Evolutionary conservation across 139 green algal genomes (phyloP).

Genomic region (Haematococcus sp.): DNA sequence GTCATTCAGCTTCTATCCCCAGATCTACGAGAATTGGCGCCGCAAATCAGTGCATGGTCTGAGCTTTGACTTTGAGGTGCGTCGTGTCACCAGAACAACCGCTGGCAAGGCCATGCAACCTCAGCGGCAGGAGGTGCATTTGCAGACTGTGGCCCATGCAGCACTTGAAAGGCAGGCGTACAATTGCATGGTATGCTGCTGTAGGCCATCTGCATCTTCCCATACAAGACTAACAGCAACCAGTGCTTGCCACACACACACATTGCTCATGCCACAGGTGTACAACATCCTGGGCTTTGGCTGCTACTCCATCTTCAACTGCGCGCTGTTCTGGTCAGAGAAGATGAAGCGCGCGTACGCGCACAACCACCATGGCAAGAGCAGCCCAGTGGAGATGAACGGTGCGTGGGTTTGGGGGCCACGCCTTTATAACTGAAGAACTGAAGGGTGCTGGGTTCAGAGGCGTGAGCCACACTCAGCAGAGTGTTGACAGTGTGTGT

Average conservation of each 20-base stretch:
- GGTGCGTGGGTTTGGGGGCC: conserved; percentile 25
- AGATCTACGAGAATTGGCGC: conserved; percentile 2
- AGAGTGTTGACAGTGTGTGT: too few relatives aligned
- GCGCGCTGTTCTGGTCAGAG: conserved; percentile 44
- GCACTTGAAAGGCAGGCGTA: too few relatives aligned
- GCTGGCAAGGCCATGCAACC: too few relatives aligned
- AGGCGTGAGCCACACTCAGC: neutral
- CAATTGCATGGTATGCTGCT: too few relatives aligned
- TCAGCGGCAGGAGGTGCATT: too few relatives aligned
- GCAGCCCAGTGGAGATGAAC: conserved; percentile 14
- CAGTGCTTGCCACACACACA: too few relatives aligned
- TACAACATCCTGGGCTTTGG: conserved; percentile 61
- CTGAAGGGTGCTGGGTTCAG: neutral
- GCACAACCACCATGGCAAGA: conserved; percentile 31
- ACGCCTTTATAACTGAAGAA: neutral
- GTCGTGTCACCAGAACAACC: too few relatives aligned
- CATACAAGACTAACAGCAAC: too few relatives aligned
- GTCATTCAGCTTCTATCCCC: neutral
- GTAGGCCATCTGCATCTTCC: too few relatives aligned
- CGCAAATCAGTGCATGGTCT: neutral
- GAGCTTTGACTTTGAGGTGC: conserved; percentile 5
- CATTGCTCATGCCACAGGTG: too few relatives aligned
- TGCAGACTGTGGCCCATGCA: too few relatives aligned
- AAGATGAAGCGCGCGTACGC: conserved; percentile 46
- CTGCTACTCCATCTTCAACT: conserved; percentile 64